Conservation (phyloP, 345 rosid genomes). For the Carallia brachiata region DNA sequence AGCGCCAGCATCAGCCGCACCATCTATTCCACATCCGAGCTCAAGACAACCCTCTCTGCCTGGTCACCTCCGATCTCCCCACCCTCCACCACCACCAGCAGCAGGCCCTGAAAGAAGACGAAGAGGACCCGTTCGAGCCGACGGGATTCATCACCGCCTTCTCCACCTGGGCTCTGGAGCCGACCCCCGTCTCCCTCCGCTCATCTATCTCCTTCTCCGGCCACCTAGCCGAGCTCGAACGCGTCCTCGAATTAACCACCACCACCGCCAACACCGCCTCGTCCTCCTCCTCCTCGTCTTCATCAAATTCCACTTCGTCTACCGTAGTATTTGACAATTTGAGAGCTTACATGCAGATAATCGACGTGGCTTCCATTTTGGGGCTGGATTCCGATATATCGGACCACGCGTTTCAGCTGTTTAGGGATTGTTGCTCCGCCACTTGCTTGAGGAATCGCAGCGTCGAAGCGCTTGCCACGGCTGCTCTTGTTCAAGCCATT, state of each 20-base stretch:
- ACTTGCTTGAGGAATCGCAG: constrained; percentile 92
- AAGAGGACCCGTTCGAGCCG: constrained; percentile 74
- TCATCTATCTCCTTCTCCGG: constrained; percentile 77
- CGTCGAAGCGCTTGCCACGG: constrained; percentile 89
- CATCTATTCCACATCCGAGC: constrained; percentile 77
- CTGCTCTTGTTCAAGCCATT: constrained; percentile 94
- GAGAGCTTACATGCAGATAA: constrained; percentile 94
- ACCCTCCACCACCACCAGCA: constrained; percentile 19
- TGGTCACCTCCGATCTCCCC: constrained; percentile 87
- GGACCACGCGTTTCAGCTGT: constrained; percentile 79
- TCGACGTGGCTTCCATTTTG: constrained; percentile 86
- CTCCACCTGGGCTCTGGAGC: constrained; percentile 85
- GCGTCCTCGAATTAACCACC: constrained; percentile 62
- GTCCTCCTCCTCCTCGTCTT: constrained; percentile 25
- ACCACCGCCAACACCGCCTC: too few species aligned
- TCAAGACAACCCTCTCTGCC: constrained; percentile 82
- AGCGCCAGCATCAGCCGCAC: constrained; percentile 63
- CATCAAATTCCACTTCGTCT: constrained; percentile 43
- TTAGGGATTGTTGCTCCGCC: constrained; percentile 92
- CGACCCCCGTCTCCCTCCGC: constrained; percentile 67
- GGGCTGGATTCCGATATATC: constrained; percentile 76
- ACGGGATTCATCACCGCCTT: constrained; percentile 85
- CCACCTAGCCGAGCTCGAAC: constrained; percentile 88
- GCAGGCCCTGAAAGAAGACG: constrained; percentile 30
- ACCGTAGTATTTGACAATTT: constrained; percentile 78